phyloP scores from a whole-genome alignment of 148 eudicot genomes.

The Dianthus caryophyllus region DNA sequence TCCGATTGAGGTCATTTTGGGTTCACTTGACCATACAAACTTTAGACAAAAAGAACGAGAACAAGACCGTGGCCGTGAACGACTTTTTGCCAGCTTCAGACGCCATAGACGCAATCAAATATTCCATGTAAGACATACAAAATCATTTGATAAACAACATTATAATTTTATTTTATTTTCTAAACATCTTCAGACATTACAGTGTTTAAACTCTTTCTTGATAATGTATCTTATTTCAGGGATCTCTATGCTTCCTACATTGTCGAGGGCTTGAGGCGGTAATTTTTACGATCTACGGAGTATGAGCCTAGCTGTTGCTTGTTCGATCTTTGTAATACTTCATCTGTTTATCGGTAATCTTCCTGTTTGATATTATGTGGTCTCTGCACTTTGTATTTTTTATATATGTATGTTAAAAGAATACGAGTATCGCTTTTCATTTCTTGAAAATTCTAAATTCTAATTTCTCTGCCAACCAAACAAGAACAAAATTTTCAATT shows the following conservation, averaged over 20 bases:
- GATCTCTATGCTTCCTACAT: slow-evolving; percentile 85
- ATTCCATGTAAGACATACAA: slow-evolving; percentile 65
- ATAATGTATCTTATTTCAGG: slow-evolving; percentile 35
- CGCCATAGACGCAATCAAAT: slow-evolving; percentile 67
- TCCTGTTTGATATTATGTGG: too few species aligned
- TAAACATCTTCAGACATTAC: background rate
- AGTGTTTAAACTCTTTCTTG: background rate
- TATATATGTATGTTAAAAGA: too few species aligned
- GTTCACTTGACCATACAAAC: slow-evolving; percentile 20
- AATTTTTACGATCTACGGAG: background rate
- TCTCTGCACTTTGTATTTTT: too few species aligned
- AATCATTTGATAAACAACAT: background rate
- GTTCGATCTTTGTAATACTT: too few species aligned
- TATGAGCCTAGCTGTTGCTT: too few species aligned
- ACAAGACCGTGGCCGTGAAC: slow-evolving; percentile 77
- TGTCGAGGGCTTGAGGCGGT: slow-evolving; percentile 81
- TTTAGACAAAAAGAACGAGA: slow-evolving; percentile 90
- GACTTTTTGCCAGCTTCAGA: slow-evolving; percentile 81
- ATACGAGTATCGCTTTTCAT: too few species aligned
- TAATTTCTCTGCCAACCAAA: too few species aligned
- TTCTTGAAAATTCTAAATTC: too few species aligned
- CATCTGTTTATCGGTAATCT: too few species aligned
- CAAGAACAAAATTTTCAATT: too few species aligned
- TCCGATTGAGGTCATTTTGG: background rate
- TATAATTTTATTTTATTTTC: background rate